Conservation (phyloP, 352 stramenopile species). For the Phytophthora niederhauseri region DNA sequence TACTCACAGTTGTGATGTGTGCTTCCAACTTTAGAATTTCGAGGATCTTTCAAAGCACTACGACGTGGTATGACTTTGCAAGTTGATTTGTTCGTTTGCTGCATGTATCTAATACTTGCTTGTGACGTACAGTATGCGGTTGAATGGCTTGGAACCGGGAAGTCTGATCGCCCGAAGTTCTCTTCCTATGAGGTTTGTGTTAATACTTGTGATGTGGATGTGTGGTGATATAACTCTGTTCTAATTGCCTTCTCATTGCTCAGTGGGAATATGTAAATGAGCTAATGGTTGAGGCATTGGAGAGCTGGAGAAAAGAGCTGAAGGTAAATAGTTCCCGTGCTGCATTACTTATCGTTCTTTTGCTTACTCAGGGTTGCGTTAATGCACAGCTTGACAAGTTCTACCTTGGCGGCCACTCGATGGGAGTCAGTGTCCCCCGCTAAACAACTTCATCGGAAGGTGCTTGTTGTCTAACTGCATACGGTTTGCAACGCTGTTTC, state of each 20-base stretch:
- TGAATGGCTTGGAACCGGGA: conserved; percentile 71
- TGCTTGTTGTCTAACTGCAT: background rate
- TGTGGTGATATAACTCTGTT: no score
- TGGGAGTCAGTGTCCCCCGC: conserved; percentile 44
- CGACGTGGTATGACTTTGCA: conserved; percentile 43
- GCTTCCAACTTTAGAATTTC: conserved; percentile 50
- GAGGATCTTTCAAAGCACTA: conserved; percentile 61
- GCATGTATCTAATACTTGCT: background rate
- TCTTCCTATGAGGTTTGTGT: conserved; percentile 53
- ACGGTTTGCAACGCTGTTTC: background rate
- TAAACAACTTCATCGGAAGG: background rate
- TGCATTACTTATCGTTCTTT: background rate
- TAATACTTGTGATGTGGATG: no score
- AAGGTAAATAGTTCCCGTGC: conserved; percentile 29
- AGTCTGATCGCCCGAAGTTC: conserved; percentile 66
- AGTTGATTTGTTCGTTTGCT: background rate
- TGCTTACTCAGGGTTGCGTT: background rate
- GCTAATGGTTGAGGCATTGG: conserved; percentile 64
- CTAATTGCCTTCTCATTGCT: no score
- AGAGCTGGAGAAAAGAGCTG: conserved; percentile 65
- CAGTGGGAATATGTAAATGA: conserved; percentile 64
- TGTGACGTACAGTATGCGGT: conserved; percentile 54
- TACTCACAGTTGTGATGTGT: background rate
- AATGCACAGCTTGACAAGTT: conserved; percentile 56
- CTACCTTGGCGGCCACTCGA: conserved; percentile 64